Percentiles rank a stretch among this genome's conserved stretches.
Conservation (phyloP, 1,139 yeast genomes). For the Geotrichum restrictum region DNA sequence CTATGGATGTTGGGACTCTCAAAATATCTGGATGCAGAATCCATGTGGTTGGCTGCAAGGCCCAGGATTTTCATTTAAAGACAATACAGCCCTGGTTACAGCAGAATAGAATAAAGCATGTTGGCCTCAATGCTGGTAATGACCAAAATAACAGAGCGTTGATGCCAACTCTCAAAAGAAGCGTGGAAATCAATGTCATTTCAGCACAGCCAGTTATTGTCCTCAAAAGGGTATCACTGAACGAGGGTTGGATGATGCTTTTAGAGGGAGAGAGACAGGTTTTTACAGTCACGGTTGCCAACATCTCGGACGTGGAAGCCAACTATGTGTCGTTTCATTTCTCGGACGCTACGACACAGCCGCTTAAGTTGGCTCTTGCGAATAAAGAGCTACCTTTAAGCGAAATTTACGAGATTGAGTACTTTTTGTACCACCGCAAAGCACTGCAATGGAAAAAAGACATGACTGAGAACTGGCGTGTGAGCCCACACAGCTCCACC, state of each 20-base stretch:
- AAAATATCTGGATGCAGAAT: constrained; percentile 46
- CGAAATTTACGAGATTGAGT: constrained; percentile 74
- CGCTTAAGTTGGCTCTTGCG: constrained; percentile 48
- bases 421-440: constrained; percentile 54
- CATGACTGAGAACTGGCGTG: constrained; percentile 21
- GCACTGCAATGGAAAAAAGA: constrained; percentile 46
- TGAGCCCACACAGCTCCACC: constrained; percentile 30
- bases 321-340: constrained; percentile 51
- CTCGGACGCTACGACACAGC: constrained; percentile 70
- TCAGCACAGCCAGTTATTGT: constrained; percentile 63
- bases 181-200: constrained; percentile 45
- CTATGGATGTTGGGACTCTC: constrained; percentile 44
- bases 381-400: constrained; percentile 49
- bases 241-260: constrained; percentile 70
- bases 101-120: constrained; percentile 32
- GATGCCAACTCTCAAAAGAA: constrained; percentile 23
- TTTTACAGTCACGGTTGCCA: constrained; percentile 53
- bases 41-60: constrained; percentile 46
- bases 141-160: background rate
- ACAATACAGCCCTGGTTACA: constrained; percentile 27
- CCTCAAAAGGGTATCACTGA: constrained; percentile 52
- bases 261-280: constrained; percentile 67
- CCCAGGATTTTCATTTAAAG: constrained; percentile 40
- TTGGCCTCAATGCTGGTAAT: constrained; percentile 32
- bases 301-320: constrained; percentile 48